A percentile compares a stretch with the other conserved stretches of the same genome.
Conservation (phyloP, 225 moss, liverwort and hornwort species). For the Marchantia paleacea region DNA sequence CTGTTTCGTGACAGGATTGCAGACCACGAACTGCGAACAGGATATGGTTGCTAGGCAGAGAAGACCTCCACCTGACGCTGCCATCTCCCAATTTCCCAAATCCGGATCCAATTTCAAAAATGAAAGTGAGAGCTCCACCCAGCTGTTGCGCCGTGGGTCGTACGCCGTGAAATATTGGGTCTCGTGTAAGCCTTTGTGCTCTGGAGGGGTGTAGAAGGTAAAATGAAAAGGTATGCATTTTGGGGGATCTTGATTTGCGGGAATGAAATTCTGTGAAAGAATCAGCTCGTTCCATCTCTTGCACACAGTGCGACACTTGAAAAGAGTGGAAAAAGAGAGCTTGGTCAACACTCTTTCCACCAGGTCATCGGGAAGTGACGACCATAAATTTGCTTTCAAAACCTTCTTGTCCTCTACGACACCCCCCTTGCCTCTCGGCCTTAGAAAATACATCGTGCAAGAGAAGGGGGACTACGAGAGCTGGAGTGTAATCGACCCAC, state of each 20-base stretch:
- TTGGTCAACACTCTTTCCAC: constrained; percentile 21
- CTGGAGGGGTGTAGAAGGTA: constrained; percentile 13
- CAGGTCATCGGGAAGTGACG: constrained; percentile 14
- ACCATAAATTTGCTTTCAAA: constrained; percentile 15
- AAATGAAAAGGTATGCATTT: constrained; percentile 15
- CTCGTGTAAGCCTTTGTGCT: not conserved
- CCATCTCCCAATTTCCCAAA: constrained; percentile 22
- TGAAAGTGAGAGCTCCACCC: constrained; percentile 12
- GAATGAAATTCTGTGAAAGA: constrained; percentile 18
- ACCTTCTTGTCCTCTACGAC: constrained; percentile 10
- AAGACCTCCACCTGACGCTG: constrained; percentile 14
- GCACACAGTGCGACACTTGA: constrained; percentile 22
- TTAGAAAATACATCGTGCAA: constrained; percentile 19
- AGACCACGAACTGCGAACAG: constrained; percentile 7
- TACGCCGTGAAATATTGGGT: constrained; percentile 8
- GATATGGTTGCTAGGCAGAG: constrained; percentile 10
- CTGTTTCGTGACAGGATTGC: constrained; percentile 19
- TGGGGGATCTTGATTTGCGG: not conserved
- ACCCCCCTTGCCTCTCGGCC: constrained; percentile 14
- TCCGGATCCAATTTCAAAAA: constrained; percentile 21
- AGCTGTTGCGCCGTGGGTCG: constrained; percentile 9
- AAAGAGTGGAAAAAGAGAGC: constrained; percentile 9
- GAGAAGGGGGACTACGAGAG: no score
- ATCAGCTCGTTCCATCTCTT: constrained; percentile 29
- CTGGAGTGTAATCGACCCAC: not conserved